Percentiles rank a stretch among this genome's conserved stretches.
Conservation (phyloP, 2,329 filamentous ascomycete species). For the Sclerotinia borealis region DNA sequence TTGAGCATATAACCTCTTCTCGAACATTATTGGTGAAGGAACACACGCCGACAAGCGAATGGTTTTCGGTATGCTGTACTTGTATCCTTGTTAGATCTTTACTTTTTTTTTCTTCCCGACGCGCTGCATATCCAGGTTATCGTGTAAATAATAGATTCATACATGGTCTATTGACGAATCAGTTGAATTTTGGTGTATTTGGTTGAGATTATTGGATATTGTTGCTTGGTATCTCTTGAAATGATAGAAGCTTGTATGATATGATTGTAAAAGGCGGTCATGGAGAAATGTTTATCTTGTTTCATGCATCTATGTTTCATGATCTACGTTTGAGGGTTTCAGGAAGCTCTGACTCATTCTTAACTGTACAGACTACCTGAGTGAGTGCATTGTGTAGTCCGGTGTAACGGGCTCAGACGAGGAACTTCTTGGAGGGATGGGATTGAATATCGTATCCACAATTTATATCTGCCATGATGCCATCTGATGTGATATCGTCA, state of each 20-base stretch:
- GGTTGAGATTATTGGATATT: not conserved
- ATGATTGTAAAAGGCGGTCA: slow-evolving; percentile 18
- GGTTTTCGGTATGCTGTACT: not conserved
- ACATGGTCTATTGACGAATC: slow-evolving; percentile 11
- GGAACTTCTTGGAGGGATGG: not conserved
- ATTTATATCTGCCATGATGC: too few relatives aligned
- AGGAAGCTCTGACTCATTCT: slow-evolving; percentile 27
- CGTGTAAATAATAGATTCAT: slow-evolving; percentile 12
- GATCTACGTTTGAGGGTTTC: slow-evolving; percentile 25
- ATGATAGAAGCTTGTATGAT: slow-evolving; percentile 5
- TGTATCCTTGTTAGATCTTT: slow-evolving; percentile 11
- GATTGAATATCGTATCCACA: not conserved
- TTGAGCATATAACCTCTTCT: slow-evolving; percentile 17
- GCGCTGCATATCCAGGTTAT: slow-evolving; percentile 30
- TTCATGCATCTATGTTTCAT: slow-evolving; percentile 23
- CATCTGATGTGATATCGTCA: not conserved
- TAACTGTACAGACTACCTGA: slow-evolving; percentile 16
- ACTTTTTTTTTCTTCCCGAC: slow-evolving; percentile 12
- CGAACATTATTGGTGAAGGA: slow-evolving; percentile 19
- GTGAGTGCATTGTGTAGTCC: too few relatives aligned
- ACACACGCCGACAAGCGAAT: slow-evolving; percentile 23
- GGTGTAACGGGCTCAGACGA: too few relatives aligned
- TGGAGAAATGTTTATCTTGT: slow-evolving; percentile 22
- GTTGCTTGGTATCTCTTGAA: not conserved
- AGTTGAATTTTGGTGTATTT: not conserved